A percentile compares a stretch with the other conserved stretches of the same genome.
phyloP scores from a whole-genome alignment of 495 filamentous ascomycete genomes.

The Echria macrotheca region DNA sequence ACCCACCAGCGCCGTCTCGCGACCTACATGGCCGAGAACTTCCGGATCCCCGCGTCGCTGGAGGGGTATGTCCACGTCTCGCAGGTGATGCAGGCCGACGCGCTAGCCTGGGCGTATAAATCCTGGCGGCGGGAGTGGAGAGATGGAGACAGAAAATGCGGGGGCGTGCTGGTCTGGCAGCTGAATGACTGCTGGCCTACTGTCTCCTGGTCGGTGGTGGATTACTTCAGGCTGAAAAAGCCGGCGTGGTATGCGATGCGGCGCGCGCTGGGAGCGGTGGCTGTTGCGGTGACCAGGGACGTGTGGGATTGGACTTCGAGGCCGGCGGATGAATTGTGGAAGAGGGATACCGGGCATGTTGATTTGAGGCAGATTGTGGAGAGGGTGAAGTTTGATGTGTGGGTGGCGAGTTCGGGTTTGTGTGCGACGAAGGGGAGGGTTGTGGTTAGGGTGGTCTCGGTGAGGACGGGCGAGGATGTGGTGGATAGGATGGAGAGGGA shows the following conservation, averaged over 20 bases:
- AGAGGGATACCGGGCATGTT: slow-evolving; percentile 36
- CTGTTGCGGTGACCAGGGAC: slow-evolving; percentile 59
- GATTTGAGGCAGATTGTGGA: slow-evolving; percentile 44
- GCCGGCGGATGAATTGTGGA: slow-evolving; percentile 22
- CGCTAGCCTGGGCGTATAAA: slow-evolving; percentile 68
- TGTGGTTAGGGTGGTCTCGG: slow-evolving; percentile 57
- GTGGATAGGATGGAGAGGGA: slow-evolving; percentile 39
- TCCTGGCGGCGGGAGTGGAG: slow-evolving; percentile 68
- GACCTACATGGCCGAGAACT: slow-evolving; percentile 72
- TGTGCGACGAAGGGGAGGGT: slow-evolving; percentile 44
- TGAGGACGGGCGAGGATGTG: slow-evolving; percentile 55
- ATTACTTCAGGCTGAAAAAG: slow-evolving; percentile 72
- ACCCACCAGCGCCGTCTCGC: slow-evolving; percentile 70
- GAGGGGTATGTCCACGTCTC: slow-evolving; percentile 66
- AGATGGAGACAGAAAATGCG: slow-evolving; percentile 62
- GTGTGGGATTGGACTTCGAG: slow-evolving; percentile 56
- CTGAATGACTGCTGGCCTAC: slow-evolving; percentile 88
- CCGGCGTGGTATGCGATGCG: slow-evolving; percentile 71
- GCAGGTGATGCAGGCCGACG: slow-evolving; percentile 76
- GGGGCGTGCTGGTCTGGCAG: slow-evolving; percentile 87
- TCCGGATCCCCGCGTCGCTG: slow-evolving; percentile 44
- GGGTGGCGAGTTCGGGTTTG: slow-evolving; percentile 57
- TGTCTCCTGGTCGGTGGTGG: slow-evolving; percentile 72
- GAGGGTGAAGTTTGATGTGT: slow-evolving; percentile 58
- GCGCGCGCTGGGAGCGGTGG: slow-evolving; percentile 59